Evolutionary conservation across 2,329 filamentous ascomycete genomes (phyloP).

Genomic region (Rosellinia necatrix): DNA sequence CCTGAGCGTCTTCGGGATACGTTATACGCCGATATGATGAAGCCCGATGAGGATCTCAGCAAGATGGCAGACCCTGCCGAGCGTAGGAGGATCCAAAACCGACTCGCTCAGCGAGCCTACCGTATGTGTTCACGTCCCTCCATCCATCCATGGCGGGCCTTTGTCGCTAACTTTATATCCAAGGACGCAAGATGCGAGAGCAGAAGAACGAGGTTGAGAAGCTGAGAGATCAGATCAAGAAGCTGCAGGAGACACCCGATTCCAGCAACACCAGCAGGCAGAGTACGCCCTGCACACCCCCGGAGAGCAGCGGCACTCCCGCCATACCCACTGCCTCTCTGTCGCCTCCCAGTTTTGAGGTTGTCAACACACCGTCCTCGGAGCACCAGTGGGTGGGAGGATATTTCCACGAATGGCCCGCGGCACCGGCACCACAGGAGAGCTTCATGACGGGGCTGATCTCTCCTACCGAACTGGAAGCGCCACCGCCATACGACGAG

Average conservation of each 20-base stretch:
- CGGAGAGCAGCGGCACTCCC: constrained; percentile 25
- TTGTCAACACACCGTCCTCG: constrained; percentile 25
- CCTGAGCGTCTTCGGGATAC: constrained; percentile 32
- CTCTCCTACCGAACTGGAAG: constrained; percentile 27
- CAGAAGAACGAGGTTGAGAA: constrained; percentile 36
- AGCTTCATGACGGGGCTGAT: constrained; percentile 28
- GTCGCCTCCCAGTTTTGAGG: constrained; percentile 29
- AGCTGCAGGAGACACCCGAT: constrained; percentile 32
- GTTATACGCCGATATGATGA: constrained; percentile 35
- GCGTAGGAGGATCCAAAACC: constrained; percentile 32
- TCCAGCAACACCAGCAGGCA: constrained; percentile 30
- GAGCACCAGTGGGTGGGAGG: constrained; percentile 32
- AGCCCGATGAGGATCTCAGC: constrained; percentile 34
- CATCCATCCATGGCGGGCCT: background rate
- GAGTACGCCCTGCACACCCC: constrained; percentile 28
- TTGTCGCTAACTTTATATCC: constrained; percentile 5
- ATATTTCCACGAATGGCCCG: constrained; percentile 33
- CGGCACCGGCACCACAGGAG: constrained; percentile 24
- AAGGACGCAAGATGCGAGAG: constrained; percentile 35
- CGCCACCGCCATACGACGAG: constrained; percentile 27
- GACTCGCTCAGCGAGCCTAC: constrained; percentile 32
- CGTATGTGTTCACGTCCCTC: constrained; percentile 21
- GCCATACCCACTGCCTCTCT: constrained; percentile 21
- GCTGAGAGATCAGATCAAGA: constrained; percentile 33
- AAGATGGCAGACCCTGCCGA: constrained; percentile 32